A percentile compares a stretch with the other conserved stretches of the same genome.
Evolutionary conservation across 2,329 filamentous ascomycete species (phyloP).

Genomic region (Fusarium sp.): DNA sequence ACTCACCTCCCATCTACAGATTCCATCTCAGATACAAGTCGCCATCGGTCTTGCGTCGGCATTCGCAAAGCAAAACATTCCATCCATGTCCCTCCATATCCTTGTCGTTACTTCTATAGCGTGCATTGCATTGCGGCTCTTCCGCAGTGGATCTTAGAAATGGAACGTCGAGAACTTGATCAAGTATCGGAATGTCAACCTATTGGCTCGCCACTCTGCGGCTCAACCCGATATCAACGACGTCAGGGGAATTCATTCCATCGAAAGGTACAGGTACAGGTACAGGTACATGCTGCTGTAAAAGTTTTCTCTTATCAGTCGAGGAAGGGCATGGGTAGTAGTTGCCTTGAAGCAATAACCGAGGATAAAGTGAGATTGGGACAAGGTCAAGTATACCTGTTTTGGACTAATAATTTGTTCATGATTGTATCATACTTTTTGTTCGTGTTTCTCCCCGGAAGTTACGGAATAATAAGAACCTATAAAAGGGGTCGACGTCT

Average conservation of each 20-base stretch:
- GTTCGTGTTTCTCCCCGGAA: no score
- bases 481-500: no score
- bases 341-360: slow-evolving; percentile 35
- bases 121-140: slow-evolving; percentile 42
- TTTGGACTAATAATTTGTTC: no score
- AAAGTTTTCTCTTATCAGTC: slow-evolving; percentile 1
- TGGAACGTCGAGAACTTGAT: slow-evolving; percentile 27
- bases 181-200: slow-evolving; percentile 12
- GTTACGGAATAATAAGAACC: no score
- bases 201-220: slow-evolving; percentile 39
- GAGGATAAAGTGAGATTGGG: slow-evolving; percentile 39
- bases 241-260: slow-evolving; percentile 38
- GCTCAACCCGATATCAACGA: slow-evolving; percentile 35
- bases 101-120: neutral
- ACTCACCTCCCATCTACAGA: slow-evolving; percentile 17
- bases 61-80: slow-evolving; percentile 37
- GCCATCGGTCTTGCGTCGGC: slow-evolving; percentile 43
- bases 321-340: slow-evolving; percentile 22
- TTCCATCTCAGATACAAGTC: slow-evolving; percentile 29
- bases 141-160: slow-evolving; percentile 42
- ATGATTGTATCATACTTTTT: no score
- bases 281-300: neutral
- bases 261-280: neutral
- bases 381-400: no score
- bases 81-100: neutral